Evolutionary conservation across 306 rosid genomes (phyloP), one percentile per base, ranked within the genome.

Genomic region (Arachis hypogaea): DNA sequence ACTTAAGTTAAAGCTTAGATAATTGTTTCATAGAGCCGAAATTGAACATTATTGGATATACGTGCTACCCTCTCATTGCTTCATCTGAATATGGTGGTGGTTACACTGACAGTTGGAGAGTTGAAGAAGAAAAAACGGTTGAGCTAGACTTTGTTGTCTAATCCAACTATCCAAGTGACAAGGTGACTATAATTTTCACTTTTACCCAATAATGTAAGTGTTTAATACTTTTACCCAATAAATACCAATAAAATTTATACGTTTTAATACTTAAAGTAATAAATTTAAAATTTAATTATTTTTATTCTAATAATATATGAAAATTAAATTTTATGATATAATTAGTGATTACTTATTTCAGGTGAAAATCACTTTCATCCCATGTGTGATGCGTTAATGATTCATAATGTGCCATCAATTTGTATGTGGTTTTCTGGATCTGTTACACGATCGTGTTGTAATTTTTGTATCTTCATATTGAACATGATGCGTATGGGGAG

Each of bases 51-150:
- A 41, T 47, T 62, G 56, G 71, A 50, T 16, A 41, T 61, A 62
- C 85, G 89, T 85, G 88, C 75, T 56, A 74, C 78, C 83, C 74
- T 62, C 68, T 67, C 16, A 10, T 66, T 43, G 51, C 56, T 63
- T 3, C 55, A 50, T 69, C 65, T 46, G 14, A 58, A 33, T 36
- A 38, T 63, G 78, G 40, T 16, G 66, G 73, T 49, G 46, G 44
- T 71, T 59, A 58, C 71, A 67, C 77, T 8, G 55, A 72, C 70
- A 9, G 82, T 79, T 79, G 43, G 74, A 78, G 78, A 73, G 82
- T 78, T 78, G 73, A 50, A 50, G 60, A 73, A 71, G 38, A 33
- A 33, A 33, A 33, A 33, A 18, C 60, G 30, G 18, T 44, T 63
- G 50, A 9, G 66, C 28, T 22, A 1, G 28, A 22, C 28, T 69